A percentile compares a stretch with the other conserved stretches of the same genome.
Conservation (phyloP, 352 stramenopile genomes). For the Phytophthora boehmeriae region DNA sequence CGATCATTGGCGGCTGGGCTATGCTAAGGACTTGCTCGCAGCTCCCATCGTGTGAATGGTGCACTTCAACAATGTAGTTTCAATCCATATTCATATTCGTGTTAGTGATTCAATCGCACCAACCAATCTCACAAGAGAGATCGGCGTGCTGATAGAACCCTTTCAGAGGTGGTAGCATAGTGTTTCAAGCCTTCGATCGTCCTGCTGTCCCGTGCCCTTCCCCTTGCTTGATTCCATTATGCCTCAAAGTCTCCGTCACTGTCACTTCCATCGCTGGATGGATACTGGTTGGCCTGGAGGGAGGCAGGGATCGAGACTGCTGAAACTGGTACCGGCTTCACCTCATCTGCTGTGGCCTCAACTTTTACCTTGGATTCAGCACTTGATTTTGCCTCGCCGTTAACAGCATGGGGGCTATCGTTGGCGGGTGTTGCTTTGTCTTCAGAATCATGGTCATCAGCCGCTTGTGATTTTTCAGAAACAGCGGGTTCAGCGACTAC, state of each 20-base stretch:
- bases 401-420: not conserved
- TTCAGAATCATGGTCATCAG: conserved; percentile 9
- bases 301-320: conserved; percentile 1
- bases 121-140: conserved; percentile 17
- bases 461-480: conserved; percentile 11
- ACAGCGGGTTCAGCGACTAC: conserved; percentile 12
- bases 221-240: conserved; percentile 9
- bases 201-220: conserved; percentile 13
- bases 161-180: conserved; percentile 7
- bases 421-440: conserved; percentile 9
- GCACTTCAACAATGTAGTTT: not conserved
- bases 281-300: conserved; percentile 24
- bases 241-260: conserved; percentile 36
- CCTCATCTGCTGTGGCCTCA: conserved; percentile 11
- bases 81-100: conserved; percentile 19
- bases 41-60: too few relatives aligned
- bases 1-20: too few relatives aligned
- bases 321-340: not conserved
- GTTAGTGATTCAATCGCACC: conserved; percentile 13
- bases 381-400: conserved; percentile 11
- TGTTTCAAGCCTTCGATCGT: conserved; percentile 32
- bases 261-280: conserved; percentile 35
- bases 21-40: too few relatives aligned
- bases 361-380: conserved; percentile 10
- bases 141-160: not conserved